Base-by-base conservation (phyloP, 768 basidiomycete genomes). In the Russula dissimulans region DNA sequence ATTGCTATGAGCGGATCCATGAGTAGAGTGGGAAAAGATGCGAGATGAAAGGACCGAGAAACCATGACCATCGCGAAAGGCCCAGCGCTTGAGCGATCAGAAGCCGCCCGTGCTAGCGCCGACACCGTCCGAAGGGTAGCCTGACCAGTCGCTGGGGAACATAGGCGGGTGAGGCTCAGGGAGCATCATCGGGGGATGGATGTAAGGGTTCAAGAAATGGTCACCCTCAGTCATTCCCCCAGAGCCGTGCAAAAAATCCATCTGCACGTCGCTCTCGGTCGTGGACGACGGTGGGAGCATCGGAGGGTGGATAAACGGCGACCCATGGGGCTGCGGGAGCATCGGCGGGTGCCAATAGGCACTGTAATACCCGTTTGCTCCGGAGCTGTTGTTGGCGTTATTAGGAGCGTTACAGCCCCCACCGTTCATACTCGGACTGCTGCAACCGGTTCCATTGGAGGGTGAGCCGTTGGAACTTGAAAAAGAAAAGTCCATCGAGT, bases 281-380 rank as follows among this genome's bases (percentile, higher is more conserved):
- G 55, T 36, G 7, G 55, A 56, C 11, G 48, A 17, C 5, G 68
- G 58, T 0, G 81, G 81, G 3, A 85, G 75, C 85, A 87, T 85
- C 3, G 85, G 84, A 9, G 87, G 87, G 61, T 89, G 87, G 62
- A 84, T 77, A 43, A 82, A 69, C 18, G 79, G 76, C 1, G 81
- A 81, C 4, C 84, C 83, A 57, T 78, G 74, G 31, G 79, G 46
- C 49, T 66, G 65, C 4, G 81, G 75, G 65, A 86, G 77, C 79
- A 86, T 85, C 10, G 87, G 85, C 3, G 88, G 87, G 71, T 91
- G 89, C 87, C 87, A 89, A 67, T 87, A 85, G 8, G 85, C 63
- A 34, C 72, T 80, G 60, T 61, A 64, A 63, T 80, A 84, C 74
- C 32, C 84, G 72, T 4, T 79, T 26, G 29, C 42, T 26, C 43